These are phyloP conservation scores for Dovyalis caffra DNA, from an alignment of 345 rosid genomes.

Conservation along the genomic window DNA sequence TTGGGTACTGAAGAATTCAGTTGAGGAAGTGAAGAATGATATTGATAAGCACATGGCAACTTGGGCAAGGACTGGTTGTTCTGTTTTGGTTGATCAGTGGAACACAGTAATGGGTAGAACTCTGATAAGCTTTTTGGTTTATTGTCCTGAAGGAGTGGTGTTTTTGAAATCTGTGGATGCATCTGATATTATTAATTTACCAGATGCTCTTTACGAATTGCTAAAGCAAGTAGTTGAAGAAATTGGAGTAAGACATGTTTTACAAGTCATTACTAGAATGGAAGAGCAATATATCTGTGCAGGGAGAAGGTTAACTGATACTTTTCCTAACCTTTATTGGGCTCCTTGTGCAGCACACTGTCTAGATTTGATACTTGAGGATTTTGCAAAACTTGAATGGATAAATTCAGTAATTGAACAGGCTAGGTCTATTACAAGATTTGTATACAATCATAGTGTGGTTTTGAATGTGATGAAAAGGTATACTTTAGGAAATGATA, in stretches of 20 bases:
- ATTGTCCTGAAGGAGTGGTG: conserved; percentile 19
- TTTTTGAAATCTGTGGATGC: conserved; percentile 30
- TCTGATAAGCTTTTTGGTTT: conserved; percentile 26
- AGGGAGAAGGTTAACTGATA: conserved; percentile 15
- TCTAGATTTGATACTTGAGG: conserved; percentile 25
- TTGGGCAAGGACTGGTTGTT: conserved; percentile 26
- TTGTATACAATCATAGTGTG: conserved; percentile 31
- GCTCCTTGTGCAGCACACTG: conserved; percentile 33
- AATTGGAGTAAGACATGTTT: conserved; percentile 21
- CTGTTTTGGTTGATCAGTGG: conserved; percentile 28
- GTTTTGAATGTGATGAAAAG: conserved; percentile 74
- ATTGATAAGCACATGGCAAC: conserved; percentile 8
- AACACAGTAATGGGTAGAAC: conserved; percentile 15
- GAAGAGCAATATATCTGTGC: conserved; percentile 17
- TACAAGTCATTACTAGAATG: conserved; percentile 28
- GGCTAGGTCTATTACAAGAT: conserved; percentile 29
- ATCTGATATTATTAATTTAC: conserved; percentile 22
- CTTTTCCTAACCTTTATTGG: conserved; percentile 23
- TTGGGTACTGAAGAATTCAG: conserved; percentile 18
- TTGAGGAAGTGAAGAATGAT: conserved; percentile 15
- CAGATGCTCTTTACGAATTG: conserved; percentile 24
- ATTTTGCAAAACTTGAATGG: conserved; percentile 21
- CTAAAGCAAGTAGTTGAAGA: conserved; percentile 24
- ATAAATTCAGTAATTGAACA: conserved; percentile 15
- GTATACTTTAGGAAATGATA: conserved; percentile 67